phyloP scores from a whole-genome alignment of 768 basidiomycete genomes.

The Termitomyces sp. region DNA sequence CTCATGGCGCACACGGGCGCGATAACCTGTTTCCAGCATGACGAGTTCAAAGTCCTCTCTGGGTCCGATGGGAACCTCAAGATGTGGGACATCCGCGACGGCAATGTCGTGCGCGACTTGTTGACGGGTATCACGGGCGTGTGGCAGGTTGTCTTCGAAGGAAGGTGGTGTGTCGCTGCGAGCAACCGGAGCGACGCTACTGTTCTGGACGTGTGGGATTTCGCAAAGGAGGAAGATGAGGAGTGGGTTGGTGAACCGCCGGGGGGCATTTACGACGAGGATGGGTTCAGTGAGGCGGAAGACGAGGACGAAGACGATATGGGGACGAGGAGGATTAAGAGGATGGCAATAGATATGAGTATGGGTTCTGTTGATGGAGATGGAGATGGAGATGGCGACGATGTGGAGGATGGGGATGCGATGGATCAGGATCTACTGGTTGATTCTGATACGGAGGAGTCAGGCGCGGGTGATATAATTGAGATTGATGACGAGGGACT shows the following conservation, averaged over 20 bases:
- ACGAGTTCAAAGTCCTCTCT: conserved; percentile 94
- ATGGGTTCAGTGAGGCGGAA: conserved; percentile 52
- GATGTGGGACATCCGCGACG: conserved; percentile 95
- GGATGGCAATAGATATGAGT: conserved; percentile 11
- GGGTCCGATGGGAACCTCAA: conserved; percentile 96
- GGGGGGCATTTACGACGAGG: conserved; percentile 71
- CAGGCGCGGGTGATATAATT: conserved; percentile 22
- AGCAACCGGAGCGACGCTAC: conserved; percentile 78
- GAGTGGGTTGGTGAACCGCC: conserved; percentile 82
- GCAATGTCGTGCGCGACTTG: conserved; percentile 81
- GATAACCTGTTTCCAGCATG: conserved; percentile 99
- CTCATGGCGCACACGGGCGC: conserved; percentile 92
- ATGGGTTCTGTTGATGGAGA: conserved; percentile 7
- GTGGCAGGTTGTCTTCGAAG: conserved; percentile 97
- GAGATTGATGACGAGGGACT: conserved; percentile 21
- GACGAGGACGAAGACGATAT: conserved; percentile 40
- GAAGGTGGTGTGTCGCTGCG: conserved; percentile 92
- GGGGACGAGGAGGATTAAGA: conserved; percentile 18
- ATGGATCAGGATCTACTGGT: conserved; percentile 70
- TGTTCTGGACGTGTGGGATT: conserved; percentile 89
- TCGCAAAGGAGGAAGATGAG: conserved; percentile 71
- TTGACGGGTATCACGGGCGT: conserved; percentile 91
- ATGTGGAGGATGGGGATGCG: conserved; percentile 62
- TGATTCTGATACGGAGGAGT: conserved; percentile 37
- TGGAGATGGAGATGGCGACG: conserved; percentile 21